phyloP scores from a whole-genome alignment of 139 green algal species.

The Micractinium conductrix region DNA sequence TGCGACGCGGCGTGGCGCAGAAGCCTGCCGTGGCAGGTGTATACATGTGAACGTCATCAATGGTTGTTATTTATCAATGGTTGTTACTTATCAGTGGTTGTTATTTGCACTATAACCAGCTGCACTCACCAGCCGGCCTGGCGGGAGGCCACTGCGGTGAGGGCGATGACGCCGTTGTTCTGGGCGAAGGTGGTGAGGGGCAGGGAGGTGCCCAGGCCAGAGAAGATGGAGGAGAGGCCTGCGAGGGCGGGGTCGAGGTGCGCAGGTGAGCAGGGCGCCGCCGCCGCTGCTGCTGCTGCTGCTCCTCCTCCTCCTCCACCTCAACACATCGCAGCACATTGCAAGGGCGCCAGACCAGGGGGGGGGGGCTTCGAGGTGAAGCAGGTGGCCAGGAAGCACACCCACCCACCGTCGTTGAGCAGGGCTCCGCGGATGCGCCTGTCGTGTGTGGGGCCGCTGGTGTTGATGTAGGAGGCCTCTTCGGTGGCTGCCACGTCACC shows the following conservation, averaged over 20 bases:
- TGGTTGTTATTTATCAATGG: too few relatives aligned
- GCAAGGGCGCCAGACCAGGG: too few relatives aligned
- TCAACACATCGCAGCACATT: too few relatives aligned
- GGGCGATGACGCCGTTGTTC: slow-evolving; percentile 86
- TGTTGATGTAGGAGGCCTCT: slow-evolving; percentile 62
- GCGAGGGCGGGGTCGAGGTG: neutral
- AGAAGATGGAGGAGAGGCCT: slow-evolving; percentile 68
- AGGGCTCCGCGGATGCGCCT: slow-evolving; percentile 69
- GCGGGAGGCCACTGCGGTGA: slow-evolving; percentile 63
- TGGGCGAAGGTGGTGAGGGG: slow-evolving; percentile 81
- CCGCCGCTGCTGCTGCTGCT: neutral
- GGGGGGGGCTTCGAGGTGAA: too few relatives aligned
- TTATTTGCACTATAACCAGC: too few relatives aligned
- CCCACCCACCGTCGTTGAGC: slow-evolving; percentile 56
- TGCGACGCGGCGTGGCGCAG: too few relatives aligned
- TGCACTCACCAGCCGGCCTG: slow-evolving; percentile 64
- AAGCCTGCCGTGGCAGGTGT: too few relatives aligned
- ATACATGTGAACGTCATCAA: too few relatives aligned
- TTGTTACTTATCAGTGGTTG: too few relatives aligned
- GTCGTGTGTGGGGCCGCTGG: slow-evolving; percentile 40
- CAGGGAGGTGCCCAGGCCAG: slow-evolving; percentile 60
- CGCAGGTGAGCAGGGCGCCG: neutral
- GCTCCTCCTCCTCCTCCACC: too few relatives aligned
- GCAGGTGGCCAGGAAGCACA: too few relatives aligned
- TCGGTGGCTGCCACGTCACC: slow-evolving; percentile 80